Conservation (phyloP, 768 basidiomycete species). For the Lactarius sp. region DNA sequence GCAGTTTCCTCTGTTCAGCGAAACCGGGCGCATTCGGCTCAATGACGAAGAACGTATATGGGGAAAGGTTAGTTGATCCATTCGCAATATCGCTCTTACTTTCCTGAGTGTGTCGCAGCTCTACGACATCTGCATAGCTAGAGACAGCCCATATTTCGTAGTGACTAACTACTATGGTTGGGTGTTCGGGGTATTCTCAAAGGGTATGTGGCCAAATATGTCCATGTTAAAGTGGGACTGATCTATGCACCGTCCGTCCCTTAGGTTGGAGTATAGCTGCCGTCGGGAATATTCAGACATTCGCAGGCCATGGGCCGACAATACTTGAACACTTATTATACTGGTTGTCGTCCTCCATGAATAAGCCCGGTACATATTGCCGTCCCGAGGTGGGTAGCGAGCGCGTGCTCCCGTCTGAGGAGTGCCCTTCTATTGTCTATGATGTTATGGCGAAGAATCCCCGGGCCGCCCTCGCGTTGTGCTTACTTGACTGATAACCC, state of each 20-base stretch:
- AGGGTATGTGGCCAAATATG: constrained; percentile 4
- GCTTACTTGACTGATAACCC: constrained; percentile 20
- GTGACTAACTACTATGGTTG: constrained; percentile 28
- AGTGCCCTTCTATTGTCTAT: constrained; percentile 21
- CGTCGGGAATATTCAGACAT: constrained; percentile 11
- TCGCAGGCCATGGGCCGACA: constrained; percentile 9
- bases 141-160: constrained; percentile 25
- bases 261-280: constrained; percentile 21
- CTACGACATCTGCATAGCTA: constrained; percentile 25
- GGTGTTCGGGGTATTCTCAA: constrained; percentile 29
- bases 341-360: constrained; percentile 25
- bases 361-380: constrained; percentile 17
- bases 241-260: not conserved
- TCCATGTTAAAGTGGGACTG: not conserved
- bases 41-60: constrained; percentile 21
- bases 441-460: constrained; percentile 24
- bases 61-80: constrained; percentile 18
- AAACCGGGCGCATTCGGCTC: not conserved
- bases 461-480: constrained; percentile 22
- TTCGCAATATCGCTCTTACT: not conserved
- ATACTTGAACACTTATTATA: constrained; percentile 20
- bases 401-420: constrained; percentile 14
- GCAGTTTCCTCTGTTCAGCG: constrained; percentile 19
- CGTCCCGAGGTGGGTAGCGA: constrained; percentile 25
- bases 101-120: constrained; percentile 13